These are phyloP conservation scores for Calvatia gigantea DNA, from an alignment of 768 basidiomycete genomes.

Conservation along the genomic window DNA sequence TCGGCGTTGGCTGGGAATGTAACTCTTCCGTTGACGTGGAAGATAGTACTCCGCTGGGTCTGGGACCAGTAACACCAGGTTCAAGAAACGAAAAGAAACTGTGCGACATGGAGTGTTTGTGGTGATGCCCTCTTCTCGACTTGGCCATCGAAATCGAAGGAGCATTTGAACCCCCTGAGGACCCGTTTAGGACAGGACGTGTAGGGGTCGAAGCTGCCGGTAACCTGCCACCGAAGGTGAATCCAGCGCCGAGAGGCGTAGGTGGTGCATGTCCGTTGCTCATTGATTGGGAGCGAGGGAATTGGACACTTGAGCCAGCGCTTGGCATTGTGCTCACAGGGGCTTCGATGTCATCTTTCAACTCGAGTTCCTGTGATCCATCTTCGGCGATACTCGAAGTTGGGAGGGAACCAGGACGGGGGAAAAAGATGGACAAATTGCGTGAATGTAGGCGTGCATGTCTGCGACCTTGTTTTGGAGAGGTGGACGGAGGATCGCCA, in stretches of 20 bases:
- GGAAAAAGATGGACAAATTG: slow-evolving; percentile 91
- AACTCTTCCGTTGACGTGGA: slow-evolving; percentile 30
- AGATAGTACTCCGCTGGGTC: slow-evolving; percentile 7
- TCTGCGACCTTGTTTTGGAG: slow-evolving; percentile 28
- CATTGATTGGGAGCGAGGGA: slow-evolving; percentile 33
- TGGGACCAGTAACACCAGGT: slow-evolving; percentile 40
- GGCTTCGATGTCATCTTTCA: slow-evolving; percentile 41
- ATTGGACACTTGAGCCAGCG: slow-evolving; percentile 34
- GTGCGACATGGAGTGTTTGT: slow-evolving; percentile 92
- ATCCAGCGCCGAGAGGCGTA: slow-evolving; percentile 47
- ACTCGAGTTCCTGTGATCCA: slow-evolving; percentile 49
- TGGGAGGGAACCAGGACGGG: slow-evolving; percentile 65
- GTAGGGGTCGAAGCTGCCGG: slow-evolving; percentile 30
- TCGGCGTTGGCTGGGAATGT: slow-evolving; percentile 56
- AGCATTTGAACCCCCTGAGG: slow-evolving; percentile 12
- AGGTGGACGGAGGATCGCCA: slow-evolving; percentile 19
- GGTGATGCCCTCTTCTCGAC: slow-evolving; percentile 74
- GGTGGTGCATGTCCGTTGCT: slow-evolving; percentile 22
- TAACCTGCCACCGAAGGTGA: slow-evolving; percentile 62
- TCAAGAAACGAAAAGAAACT: slow-evolving; percentile 96
- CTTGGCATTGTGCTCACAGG: slow-evolving; percentile 46
- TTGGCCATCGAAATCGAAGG: slow-evolving; percentile 26
- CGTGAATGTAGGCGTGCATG: slow-evolving; percentile 84
- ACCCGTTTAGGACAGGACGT: slow-evolving; percentile 24
- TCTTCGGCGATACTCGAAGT: slow-evolving; percentile 66